Base-by-base conservation (phyloP, 257 asterid species). In the Galeopsis tetrahit region DNA sequence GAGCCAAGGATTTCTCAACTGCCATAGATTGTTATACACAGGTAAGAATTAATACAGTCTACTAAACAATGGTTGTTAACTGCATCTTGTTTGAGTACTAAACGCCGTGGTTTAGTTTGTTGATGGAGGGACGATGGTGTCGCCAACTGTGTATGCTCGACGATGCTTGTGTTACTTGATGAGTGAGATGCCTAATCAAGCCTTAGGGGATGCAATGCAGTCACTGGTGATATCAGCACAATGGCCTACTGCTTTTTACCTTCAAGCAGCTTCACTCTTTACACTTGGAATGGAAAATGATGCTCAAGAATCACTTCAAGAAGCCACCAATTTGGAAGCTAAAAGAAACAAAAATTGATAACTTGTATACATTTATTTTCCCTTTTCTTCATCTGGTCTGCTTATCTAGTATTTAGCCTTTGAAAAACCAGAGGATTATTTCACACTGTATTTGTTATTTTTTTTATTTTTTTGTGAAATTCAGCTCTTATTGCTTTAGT, bases 51-150 rank as follows among this genome's bases (percentile, higher is more conserved):
- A 4, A 6, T 8, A 6, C 28, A 21, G 28, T 21, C 3, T 5
- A 36, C 53, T 35, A 35, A 38, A 38, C n/a, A 39, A 63, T 2
- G 34, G 11, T 15, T 7, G 2, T 2, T 33, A 2, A 17, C 0
- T 63, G 28, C 68, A 15, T 36, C 5, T 42, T 63, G 3, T 8
- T 31, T 58, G 63, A 49, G 9, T 35, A 13, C 14, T 31, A 60
- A 60, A 60, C 35, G 35, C 1, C 35, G n/a, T 17, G 0, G 61
- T 55, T 55, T 38, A 91, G 98, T 93, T 93, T 77, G 82, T 91
- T 55, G 96, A 93, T 72, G 96, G 97, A 4, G 97, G 97, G 66
- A 88, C 96, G 8, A 89, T 93, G 96, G 84, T 88, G 13, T 91
- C 96, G 6, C 96, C 98, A 0, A 93, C 98, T 0, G 94, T 91